Percentiles rank a stretch among this genome's conserved stretches.
These are phyloP conservation scores for Pseudonitzschia multiseries DNA, from an alignment of 108 stramenopile genomes.

Conservation along the genomic window DNA sequence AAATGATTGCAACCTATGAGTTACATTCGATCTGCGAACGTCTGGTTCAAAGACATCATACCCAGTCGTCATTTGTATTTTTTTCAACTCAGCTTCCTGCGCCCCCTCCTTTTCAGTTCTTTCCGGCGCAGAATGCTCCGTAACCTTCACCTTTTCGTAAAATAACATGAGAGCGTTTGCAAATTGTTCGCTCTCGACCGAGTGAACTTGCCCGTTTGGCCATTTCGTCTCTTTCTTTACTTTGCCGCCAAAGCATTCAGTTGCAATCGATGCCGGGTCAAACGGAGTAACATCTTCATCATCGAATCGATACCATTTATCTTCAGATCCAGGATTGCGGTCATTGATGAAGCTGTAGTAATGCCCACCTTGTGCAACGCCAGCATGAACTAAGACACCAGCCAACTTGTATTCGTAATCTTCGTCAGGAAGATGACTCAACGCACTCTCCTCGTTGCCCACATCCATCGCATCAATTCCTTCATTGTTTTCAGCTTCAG, in stretches of 20 bases:
- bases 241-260: conserved; percentile 94
- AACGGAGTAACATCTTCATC: conserved; percentile 98
- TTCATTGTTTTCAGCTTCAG: conserved; percentile 45
- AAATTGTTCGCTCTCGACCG: conserved; percentile 91
- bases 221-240: conserved; percentile 90
- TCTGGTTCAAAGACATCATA: conserved; percentile 84
- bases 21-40: conserved; percentile 78
- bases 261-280: conserved; percentile 84
- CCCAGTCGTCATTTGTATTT: conserved; percentile 49
- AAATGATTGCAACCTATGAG: conserved; percentile 85
- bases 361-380: conserved; percentile 97
- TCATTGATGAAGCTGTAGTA: conserved; percentile 98
- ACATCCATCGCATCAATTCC: conserved; percentile 49
- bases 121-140: conserved; percentile 31
- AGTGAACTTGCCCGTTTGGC: conserved; percentile 88
- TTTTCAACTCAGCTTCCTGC: conserved; percentile 8
- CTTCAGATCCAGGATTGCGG: conserved; percentile 49
- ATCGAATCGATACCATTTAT: conserved; percentile 95
- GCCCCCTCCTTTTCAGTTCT: conserved; percentile 20
- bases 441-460: conserved; percentile 17
- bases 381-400: conserved; percentile 95
- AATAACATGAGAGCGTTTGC: conserved; percentile 97
- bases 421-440: conserved; percentile 60
- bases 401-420: conserved; percentile 94
- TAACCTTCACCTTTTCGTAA: conserved; percentile 92